Evolutionary conservation across 1,284 basidiomycete genomes (phyloP).

Genomic region (Cutaneotrichosporon cavernicola): DNA sequence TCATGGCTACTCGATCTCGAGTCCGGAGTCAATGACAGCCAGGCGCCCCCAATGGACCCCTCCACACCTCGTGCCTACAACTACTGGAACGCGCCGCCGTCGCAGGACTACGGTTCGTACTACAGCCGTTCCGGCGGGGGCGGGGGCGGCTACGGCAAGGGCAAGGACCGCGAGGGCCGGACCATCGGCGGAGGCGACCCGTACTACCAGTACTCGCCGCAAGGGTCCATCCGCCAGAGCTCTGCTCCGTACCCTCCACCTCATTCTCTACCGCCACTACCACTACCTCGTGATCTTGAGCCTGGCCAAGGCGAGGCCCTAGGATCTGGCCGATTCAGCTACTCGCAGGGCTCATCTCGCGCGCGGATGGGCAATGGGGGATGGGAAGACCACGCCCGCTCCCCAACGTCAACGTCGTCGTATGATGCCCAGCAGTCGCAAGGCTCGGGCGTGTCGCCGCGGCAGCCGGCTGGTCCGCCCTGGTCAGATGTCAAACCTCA

Average conservation of each 20-base stretch:
- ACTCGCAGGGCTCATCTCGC: background rate
- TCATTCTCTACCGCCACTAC: conserved; percentile 10
- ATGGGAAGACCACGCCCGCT: conserved; percentile 17
- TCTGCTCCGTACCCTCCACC: conserved; percentile 5
- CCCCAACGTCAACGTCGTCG: conserved; percentile 20
- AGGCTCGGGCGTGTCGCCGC: conserved; percentile 16
- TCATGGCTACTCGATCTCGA: conserved; percentile 21
- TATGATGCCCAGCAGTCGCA: conserved; percentile 20
- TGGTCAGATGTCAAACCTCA: conserved; percentile 6
- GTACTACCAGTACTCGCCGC: conserved; percentile 17
- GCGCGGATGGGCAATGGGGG: conserved; percentile 8
- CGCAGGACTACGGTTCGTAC: conserved; percentile 16
- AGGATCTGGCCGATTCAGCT: conserved; percentile 9
- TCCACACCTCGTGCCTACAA: conserved; percentile 15
- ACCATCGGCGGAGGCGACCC: conserved; percentile 11
- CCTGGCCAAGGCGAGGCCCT: conserved; percentile 9
- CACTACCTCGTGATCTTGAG: conserved; percentile 13
- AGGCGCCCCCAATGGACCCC: conserved; percentile 10
- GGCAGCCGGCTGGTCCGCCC: background rate
- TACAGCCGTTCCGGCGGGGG: conserved; percentile 11
- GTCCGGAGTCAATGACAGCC: conserved; percentile 16
- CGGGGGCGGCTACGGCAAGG: conserved; percentile 8
- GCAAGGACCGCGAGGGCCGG: conserved; percentile 15
- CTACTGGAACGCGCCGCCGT: conserved; percentile 18
- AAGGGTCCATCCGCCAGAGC: conserved; percentile 7